Evolutionary conservation across 2,329 filamentous ascomycete genomes (phyloP).

Genomic region (Dactylella cylindrospora): DNA sequence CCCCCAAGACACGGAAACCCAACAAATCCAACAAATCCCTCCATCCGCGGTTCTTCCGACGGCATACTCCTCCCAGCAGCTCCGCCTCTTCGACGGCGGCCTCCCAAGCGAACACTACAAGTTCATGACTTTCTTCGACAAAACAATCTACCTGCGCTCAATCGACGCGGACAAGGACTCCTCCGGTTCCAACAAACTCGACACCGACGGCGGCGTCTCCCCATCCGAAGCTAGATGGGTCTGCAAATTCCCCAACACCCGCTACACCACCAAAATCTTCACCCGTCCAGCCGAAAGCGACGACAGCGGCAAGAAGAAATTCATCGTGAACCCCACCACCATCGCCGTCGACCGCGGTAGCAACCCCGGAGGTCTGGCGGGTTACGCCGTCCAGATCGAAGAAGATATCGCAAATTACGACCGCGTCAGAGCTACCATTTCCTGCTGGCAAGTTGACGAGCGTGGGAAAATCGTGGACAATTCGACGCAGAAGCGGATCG

Average conservation of each 20-base stretch:
- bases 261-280: slow-evolving; percentile 37
- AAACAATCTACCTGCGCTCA: slow-evolving; percentile 75
- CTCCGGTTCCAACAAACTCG: slow-evolving; percentile 47
- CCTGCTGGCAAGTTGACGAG: slow-evolving; percentile 29
- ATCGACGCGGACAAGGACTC: slow-evolving; percentile 56
- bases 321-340: slow-evolving; percentile 35
- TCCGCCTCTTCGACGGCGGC: slow-evolving; percentile 84
- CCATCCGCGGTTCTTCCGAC: slow-evolving; percentile 18
- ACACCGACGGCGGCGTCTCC: slow-evolving; percentile 45
- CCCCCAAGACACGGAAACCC: background rate
- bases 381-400: slow-evolving; percentile 32
- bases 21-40: slow-evolving; percentile 4
- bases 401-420: slow-evolving; percentile 41
- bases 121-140: slow-evolving; percentile 89
- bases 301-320: slow-evolving; percentile 4
- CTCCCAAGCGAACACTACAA: slow-evolving; percentile 81
- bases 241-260: slow-evolving; percentile 24
- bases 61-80: slow-evolving; percentile 61
- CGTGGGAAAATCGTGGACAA: slow-evolving; percentile 21
- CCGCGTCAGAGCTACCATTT: background rate
- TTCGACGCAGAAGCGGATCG: background rate
- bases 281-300: slow-evolving; percentile 18
- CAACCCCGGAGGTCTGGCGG: slow-evolving; percentile 30
- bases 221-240: slow-evolving; percentile 31
- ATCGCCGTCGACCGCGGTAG: slow-evolving; percentile 8